Evolutionary conservation across 2,329 filamentous ascomycete species (phyloP).

Genomic region (Cercospora zeina): DNA sequence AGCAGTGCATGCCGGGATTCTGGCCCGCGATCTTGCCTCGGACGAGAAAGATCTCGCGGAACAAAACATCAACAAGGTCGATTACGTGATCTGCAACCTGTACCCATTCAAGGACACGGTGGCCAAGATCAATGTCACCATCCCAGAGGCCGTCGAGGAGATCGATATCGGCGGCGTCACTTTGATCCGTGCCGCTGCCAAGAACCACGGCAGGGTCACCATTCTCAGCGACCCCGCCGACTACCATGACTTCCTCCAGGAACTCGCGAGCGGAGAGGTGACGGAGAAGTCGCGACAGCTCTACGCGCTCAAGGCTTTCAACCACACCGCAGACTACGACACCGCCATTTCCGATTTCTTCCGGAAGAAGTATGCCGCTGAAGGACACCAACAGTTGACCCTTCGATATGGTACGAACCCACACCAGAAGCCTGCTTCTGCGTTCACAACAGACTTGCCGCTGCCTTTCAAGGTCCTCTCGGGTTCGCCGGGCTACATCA

Average conservation of each 20-base stretch:
- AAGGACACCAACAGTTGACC: conserved; percentile 77
- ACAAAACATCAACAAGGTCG: conserved; percentile 92
- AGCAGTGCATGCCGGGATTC: conserved; percentile 72
- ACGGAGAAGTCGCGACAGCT: conserved; percentile 79
- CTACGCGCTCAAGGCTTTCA: conserved; percentile 96
- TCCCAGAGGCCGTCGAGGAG: conserved; percentile 95
- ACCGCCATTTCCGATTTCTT: conserved; percentile 94
- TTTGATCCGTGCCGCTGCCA: conserved; percentile 90
- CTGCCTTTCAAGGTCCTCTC: conserved; percentile 94
- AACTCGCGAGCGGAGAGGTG: conserved; percentile 83
- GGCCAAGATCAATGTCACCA: conserved; percentile 93
- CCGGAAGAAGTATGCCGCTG: conserved; percentile 89
- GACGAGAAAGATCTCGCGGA: conserved; percentile 96
- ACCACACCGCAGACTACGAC: conserved; percentile 97
- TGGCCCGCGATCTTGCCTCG: conserved; percentile 88
- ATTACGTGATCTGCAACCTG: conserved; percentile 94
- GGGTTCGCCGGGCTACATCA: conserved; percentile 93
- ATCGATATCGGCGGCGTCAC: conserved; percentile 98
- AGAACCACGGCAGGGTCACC: conserved; percentile 94
- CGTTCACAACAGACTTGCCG: conserved; percentile 69
- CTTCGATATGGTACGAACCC: conserved; percentile 96
- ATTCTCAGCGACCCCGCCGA: conserved; percentile 93
- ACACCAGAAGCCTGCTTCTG: conserved; percentile 94
- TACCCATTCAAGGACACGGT: conserved; percentile 99
- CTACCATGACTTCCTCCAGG: conserved; percentile 90